Percentiles rank a stretch among this genome's conserved stretches.
Conservation (phyloP, 208 protist genomes). For the Crithidia acanthocephali region DNA sequence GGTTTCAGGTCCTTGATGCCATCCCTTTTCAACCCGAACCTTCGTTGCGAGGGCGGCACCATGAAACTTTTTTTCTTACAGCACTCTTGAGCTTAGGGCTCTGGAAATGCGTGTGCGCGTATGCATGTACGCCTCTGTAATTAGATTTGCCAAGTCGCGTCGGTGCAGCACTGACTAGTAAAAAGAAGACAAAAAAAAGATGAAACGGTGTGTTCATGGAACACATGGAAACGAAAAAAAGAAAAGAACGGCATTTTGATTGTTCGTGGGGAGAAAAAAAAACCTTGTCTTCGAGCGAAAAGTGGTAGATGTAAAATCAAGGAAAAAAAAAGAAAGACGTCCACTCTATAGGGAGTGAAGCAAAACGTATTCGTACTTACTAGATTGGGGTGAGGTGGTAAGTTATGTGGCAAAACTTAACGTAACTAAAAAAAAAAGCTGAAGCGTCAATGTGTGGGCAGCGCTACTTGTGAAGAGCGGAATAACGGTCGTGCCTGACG, state of each 20-base stretch:
- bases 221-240: background rate
- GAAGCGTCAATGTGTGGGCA: background rate
- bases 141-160: background rate
- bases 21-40: too few relatives aligned
- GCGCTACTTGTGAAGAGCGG: background rate
- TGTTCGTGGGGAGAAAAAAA: conserved; percentile 9
- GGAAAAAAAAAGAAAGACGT: conserved; percentile 20
- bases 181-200: background rate
- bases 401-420: background rate
- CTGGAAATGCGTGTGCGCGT: background rate
- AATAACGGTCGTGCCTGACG: too few relatives aligned
- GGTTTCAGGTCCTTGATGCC: too few relatives aligned
- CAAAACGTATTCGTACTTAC: background rate
- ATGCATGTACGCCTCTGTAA: background rate
- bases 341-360: conserved; percentile 18
- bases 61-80: background rate
- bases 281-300: background rate
- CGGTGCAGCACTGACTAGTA: too few relatives aligned
- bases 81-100: background rate
- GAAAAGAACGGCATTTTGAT: conserved; percentile 22
- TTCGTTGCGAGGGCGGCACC: too few relatives aligned
- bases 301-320: background rate
- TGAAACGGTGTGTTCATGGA: background rate
- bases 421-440: background rate
- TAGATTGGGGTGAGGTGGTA: background rate